A percentile compares a stretch with the other conserved stretches of the same genome.
These are phyloP conservation scores for Posidonia australis DNA, from an alignment of 106 monocot species.

Conservation along the genomic window DNA sequence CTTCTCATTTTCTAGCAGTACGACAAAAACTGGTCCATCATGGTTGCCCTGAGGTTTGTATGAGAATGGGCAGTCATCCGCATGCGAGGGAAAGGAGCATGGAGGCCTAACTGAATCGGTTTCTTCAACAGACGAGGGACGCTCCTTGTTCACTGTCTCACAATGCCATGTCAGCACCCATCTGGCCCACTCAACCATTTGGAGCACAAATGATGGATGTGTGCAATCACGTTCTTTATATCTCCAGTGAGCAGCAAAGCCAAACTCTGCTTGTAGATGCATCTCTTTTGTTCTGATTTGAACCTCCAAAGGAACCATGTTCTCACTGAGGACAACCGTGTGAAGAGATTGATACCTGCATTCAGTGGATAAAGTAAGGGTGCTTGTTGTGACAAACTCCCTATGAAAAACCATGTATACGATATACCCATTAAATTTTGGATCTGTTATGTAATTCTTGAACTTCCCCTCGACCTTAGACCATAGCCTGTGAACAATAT, in stretches of 20 bases:
- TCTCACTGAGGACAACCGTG: conserved; percentile 65
- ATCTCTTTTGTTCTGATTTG: conserved; percentile 94
- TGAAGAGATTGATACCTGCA: conserved; percentile 87
- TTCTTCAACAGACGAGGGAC: conserved; percentile 5
- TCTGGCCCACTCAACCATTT: conserved; percentile 96
- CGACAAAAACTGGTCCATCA: conserved; percentile 69
- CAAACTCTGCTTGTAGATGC: conserved; percentile 91
- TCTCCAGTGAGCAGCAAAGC: conserved; percentile 95
- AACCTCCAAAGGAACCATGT: conserved; percentile 65
- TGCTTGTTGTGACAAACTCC: background rate
- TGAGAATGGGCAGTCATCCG: conserved; percentile 68
- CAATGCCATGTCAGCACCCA: conserved; percentile 88
- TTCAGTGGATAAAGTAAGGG: background rate
- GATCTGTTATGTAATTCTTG: conserved; percentile 75
- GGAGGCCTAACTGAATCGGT: conserved; percentile 28
- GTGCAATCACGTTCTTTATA: conserved; percentile 76
- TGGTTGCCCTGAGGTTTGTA: conserved; percentile 35
- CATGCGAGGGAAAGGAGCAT: conserved; percentile 76
- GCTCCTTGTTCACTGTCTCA: conserved; percentile 47
- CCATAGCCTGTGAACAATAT: conserved; percentile 67
- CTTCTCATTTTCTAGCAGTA: conserved; percentile 88
- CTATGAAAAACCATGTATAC: background rate
- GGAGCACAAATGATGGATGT: conserved; percentile 62
- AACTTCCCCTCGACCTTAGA: conserved; percentile 52
- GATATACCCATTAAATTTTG: conserved; percentile 82